Evolutionary conservation across 306 rosid species (phyloP).

Genomic region (Trifolium pratense): DNA sequence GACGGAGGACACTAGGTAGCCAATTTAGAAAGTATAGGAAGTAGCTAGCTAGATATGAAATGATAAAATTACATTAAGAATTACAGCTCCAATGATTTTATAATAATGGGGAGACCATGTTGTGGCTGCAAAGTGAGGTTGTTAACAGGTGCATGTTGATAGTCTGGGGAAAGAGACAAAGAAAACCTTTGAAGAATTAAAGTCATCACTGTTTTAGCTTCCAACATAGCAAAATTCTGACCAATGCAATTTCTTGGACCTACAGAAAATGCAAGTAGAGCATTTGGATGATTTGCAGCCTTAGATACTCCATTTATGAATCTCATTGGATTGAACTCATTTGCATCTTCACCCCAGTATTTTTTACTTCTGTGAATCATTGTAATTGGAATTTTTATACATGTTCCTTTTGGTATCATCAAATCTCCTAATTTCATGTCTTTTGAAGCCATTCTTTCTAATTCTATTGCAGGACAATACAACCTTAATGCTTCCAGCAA

Average conservation of each 20-base stretch:
- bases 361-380: slow-evolving; percentile 40
- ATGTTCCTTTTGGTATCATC: slow-evolving; percentile 42
- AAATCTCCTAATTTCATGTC: slow-evolving; percentile 45
- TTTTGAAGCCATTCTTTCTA: slow-evolving; percentile 19
- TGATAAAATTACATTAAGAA: not conserved
- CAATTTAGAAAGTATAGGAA: no score
- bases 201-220: slow-evolving; percentile 42
- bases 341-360: slow-evolving; percentile 55
- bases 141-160: slow-evolving; percentile 45
- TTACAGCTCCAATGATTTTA: slow-evolving; percentile 36
- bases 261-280: slow-evolving; percentile 40
- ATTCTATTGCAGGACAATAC: slow-evolving; percentile 24
- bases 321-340: slow-evolving; percentile 55
- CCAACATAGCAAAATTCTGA: slow-evolving; percentile 49
- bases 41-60: no score
- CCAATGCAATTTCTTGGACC: slow-evolving; percentile 57
- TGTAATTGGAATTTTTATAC: slow-evolving; percentile 14
- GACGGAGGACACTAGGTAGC: no score
- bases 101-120: slow-evolving; percentile 41
- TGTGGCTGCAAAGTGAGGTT: slow-evolving; percentile 43
- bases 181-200: slow-evolving; percentile 46
- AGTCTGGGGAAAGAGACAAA: slow-evolving; percentile 40
- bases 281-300: slow-evolving; percentile 48
- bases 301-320: slow-evolving; percentile 48
- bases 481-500: slow-evolving; percentile 42